Percentiles rank a stretch among this genome's conserved stretches.
These are phyloP conservation scores for Cyberlindnera xishuangbannaensis DNA, from an alignment of 805 yeast species.

Conservation along the genomic window DNA sequence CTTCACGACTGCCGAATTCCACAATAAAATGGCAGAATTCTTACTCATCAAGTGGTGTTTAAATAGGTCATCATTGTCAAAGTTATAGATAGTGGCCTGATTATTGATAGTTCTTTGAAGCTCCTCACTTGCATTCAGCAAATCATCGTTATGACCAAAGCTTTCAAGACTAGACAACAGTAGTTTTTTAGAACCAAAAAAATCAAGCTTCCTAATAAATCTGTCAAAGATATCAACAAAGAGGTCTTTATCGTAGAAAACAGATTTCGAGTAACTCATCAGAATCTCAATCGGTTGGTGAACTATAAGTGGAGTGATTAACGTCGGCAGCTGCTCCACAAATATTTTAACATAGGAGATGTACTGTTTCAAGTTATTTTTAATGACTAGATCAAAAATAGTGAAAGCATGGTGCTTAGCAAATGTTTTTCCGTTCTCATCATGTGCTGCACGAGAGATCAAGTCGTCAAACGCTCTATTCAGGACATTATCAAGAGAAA, in stretches of 20 bases:
- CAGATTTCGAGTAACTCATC: slow-evolving; percentile 27
- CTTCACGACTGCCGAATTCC: slow-evolving; percentile 21
- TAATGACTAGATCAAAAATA: slow-evolving; percentile 26
- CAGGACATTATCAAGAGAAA: slow-evolving; percentile 16
- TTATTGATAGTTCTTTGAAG: slow-evolving; percentile 19
- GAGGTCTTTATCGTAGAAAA: slow-evolving; percentile 14
- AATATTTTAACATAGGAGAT: slow-evolving; percentile 28
- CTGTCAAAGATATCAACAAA: slow-evolving; percentile 31
- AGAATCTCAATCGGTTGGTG: slow-evolving; percentile 30
- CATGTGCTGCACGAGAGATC: slow-evolving; percentile 15
- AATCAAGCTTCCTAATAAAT: slow-evolving; percentile 17
- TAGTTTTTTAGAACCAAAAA: slow-evolving; percentile 18
- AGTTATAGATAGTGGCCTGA: slow-evolving; percentile 24
- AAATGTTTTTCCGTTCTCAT: slow-evolving; percentile 18
- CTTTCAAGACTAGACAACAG: slow-evolving; percentile 29
- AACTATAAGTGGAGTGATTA: slow-evolving; percentile 26
- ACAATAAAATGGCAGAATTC: slow-evolving; percentile 31
- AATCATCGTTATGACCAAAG: slow-evolving; percentile 25
- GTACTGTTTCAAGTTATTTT: slow-evolving; percentile 17
- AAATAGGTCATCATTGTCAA: slow-evolving; percentile 25
- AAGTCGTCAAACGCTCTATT: slow-evolving; percentile 15
- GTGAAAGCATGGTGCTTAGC: slow-evolving; percentile 21
- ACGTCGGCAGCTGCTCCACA: slow-evolving; percentile 30
- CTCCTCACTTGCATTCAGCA: slow-evolving; percentile 17
- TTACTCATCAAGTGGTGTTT: slow-evolving; percentile 28